These are phyloP conservation scores for Fusarium bactridioides DNA, from an alignment of 2,329 filamentous ascomycete genomes.

Conservation along the genomic window DNA sequence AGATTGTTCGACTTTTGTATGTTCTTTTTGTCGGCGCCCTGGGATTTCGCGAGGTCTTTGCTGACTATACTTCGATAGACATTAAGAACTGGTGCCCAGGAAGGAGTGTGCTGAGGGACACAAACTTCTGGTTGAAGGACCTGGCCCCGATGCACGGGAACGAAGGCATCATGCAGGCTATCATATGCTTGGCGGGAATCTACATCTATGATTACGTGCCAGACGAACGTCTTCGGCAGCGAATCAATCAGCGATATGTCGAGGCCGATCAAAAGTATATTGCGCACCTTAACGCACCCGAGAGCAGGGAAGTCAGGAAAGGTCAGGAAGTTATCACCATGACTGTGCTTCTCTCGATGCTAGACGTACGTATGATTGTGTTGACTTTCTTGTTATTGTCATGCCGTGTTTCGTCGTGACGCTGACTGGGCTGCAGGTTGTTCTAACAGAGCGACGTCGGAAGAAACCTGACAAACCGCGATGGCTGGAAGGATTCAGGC, in stretches of 20 bases:
- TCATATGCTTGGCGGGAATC: too few relatives aligned
- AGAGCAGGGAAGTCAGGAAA: constrained; percentile 25
- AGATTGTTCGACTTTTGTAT: too few relatives aligned
- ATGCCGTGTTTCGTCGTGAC: too few relatives aligned
- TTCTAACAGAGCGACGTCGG: constrained; percentile 49
- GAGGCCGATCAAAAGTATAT: constrained; percentile 44
- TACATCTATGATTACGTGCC: constrained; percentile 53
- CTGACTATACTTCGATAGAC: too few relatives aligned
- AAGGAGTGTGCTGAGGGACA: constrained; percentile 48
- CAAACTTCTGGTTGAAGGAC: constrained; percentile 52
- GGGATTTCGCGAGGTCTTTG: too few relatives aligned
- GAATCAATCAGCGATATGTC: constrained; percentile 46
- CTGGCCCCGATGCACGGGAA: constrained; percentile 51
- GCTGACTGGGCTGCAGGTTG: constrained; percentile 35
- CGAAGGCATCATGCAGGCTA: too few relatives aligned
- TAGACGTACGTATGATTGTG: constrained; percentile 46
- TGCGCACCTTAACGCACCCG: constrained; percentile 36
- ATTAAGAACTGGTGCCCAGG: constrained; percentile 52
- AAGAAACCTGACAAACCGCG: constrained; percentile 46
- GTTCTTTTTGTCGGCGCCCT: too few relatives aligned
- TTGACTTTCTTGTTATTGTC: too few relatives aligned
- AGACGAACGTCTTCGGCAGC: constrained; percentile 41
- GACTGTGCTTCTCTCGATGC: constrained; percentile 50
- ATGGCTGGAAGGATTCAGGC: constrained; percentile 50
- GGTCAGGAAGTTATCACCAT: constrained; percentile 50